Conservation (phyloP, 1,139 yeast species). For the Diutina scorzettiae region DNA sequence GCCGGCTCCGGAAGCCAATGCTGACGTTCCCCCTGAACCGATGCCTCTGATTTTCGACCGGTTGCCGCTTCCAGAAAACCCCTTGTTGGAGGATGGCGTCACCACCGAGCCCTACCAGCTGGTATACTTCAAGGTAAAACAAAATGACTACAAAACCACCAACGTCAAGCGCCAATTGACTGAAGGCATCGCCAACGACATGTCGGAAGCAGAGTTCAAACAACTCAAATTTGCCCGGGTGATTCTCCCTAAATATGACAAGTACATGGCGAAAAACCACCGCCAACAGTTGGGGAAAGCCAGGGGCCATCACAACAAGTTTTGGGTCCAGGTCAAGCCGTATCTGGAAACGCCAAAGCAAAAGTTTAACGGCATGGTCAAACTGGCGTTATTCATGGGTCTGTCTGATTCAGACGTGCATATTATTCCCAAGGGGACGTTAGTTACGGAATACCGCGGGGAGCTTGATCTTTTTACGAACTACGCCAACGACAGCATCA, state of each 20-base stretch:
- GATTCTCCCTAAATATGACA: conserved; percentile 23
- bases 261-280: conserved; percentile 15
- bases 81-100: conserved; percentile 26
- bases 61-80: conserved; percentile 18
- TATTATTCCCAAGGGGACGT: conserved; percentile 35
- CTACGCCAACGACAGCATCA: conserved; percentile 52
- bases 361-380: conserved; percentile 63
- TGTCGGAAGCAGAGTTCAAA: conserved; percentile 13
- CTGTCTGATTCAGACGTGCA: neutral
- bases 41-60: neutral
- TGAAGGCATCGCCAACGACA: neutral
- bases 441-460: conserved; percentile 59
- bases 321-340: conserved; percentile 28
- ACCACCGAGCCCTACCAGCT: conserved; percentile 40
- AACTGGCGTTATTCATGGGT: conserved; percentile 48
- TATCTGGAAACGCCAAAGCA: conserved; percentile 46
- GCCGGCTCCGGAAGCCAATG: neutral
- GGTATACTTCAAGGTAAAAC: conserved; percentile 33
- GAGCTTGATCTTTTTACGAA: conserved; percentile 54
- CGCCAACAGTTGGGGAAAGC: conserved; percentile 15
- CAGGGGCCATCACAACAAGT: conserved; percentile 15
- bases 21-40: neutral
- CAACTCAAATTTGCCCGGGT: conserved; percentile 20
- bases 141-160: conserved; percentile 37
- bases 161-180: conserved; percentile 13